Conservation (phyloP, 2,329 filamentous ascomycete genomes). For the Stenocarpella maydis region DNA sequence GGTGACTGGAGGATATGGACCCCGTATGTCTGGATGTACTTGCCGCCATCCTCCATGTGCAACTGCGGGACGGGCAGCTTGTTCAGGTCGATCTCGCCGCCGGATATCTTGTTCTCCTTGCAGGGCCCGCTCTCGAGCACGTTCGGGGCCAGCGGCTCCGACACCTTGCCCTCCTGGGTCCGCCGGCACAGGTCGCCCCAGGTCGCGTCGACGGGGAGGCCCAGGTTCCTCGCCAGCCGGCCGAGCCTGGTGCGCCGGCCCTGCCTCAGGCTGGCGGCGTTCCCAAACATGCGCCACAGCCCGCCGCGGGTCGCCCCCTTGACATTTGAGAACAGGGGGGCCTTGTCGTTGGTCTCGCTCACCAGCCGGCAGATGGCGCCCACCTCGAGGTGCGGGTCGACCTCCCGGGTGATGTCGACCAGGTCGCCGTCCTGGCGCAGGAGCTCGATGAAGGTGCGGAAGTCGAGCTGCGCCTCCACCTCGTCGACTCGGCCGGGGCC, state of each 20-base stretch:
- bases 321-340: background rate
- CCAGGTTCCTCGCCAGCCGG: background rate
- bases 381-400: background rate
- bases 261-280: background rate
- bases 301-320: background rate
- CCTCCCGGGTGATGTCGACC: background rate
- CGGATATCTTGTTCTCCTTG: slow-evolving; percentile 51
- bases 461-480: background rate
- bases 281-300: background rate
- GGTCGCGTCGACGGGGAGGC: background rate
- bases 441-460: background rate
- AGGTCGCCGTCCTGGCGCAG: background rate
- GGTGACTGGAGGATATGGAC: slow-evolving; percentile 57
- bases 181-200: background rate
- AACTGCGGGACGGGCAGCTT: slow-evolving; percentile 51
- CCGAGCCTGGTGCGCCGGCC: background rate
- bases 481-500: background rate
- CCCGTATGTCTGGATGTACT: slow-evolving; percentile 59
- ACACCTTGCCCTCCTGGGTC: background rate
- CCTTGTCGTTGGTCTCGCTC: background rate
- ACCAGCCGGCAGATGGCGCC: background rate
- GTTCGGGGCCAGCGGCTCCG: slow-evolving; percentile 35
- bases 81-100: slow-evolving; percentile 52
- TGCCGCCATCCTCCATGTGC: slow-evolving; percentile 56
- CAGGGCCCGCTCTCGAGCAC: slow-evolving; percentile 48